Base-by-base conservation (phyloP, 2,329 filamentous ascomycete genomes). In the Boeremia exigua region DNA sequence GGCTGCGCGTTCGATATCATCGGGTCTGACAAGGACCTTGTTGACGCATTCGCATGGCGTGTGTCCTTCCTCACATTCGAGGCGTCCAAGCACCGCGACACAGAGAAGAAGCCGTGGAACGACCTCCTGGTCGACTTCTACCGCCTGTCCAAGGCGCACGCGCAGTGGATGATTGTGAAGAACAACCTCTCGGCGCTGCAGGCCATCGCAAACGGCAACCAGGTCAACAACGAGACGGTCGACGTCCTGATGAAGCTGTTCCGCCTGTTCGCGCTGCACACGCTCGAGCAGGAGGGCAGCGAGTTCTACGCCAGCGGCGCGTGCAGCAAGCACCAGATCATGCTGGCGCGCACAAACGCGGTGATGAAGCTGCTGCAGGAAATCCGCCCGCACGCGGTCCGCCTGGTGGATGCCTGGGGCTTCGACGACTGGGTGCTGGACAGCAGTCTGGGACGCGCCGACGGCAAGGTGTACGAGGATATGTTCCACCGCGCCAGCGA, bases 341-440 rank as follows among this genome's bases (percentile, higher is more conserved):
- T 85, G 56, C 82, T 92, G 9, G 83, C 88, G 0, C 81, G 88
- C 56, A 87, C 84, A 1, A 88, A 84, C 69, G 82, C 84, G 6
- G 87, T 90, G 5, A 87, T 90, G 81, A 85, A 84, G 66, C 78
- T 92, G 15, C 79, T 92, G 4, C 85, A 87, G 54, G 87, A 91
- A 59, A 86, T 92, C 57, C 81, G 90, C 6, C 90, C 89, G 3
- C 89, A 92, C 69, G 88, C 89, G 0, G 81, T 92, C 12, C 76
- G 84, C 10, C 77, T 92, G 10, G 89, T 91, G 0, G 89, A 92
- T 67, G 80, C 87, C 0, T 92, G 89, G 90, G 84, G 85, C 57
- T 90, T 92, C 75, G 86, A 89, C 1, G 89, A 92, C 70, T 92
- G 88, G 88, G 87, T 90, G 65, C 81, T 92, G 2, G 89, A 92